These are phyloP conservation scores for Phytophthora sojae DNA, from an alignment of 352 stramenopile genomes.

Conservation along the genomic window DNA sequence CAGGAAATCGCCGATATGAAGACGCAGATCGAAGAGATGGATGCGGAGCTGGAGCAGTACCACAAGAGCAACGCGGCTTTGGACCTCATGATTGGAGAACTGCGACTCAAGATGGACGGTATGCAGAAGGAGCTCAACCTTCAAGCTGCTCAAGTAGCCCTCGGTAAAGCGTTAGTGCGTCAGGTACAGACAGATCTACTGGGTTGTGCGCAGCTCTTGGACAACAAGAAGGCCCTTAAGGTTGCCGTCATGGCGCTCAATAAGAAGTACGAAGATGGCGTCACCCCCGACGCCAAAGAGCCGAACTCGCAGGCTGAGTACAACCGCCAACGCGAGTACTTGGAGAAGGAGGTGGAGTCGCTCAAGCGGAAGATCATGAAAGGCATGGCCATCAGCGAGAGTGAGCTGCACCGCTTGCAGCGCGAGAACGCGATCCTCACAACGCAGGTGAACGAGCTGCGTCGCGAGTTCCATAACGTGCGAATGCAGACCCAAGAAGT, in stretches of 20 bases:
- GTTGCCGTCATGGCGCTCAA: slow-evolving; percentile 80
- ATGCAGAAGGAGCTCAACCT: slow-evolving; percentile 88
- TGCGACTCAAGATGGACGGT: slow-evolving; percentile 93
- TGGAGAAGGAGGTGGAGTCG: slow-evolving; percentile 91
- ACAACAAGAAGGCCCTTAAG: slow-evolving; percentile 86
- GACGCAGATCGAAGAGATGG: slow-evolving; percentile 96
- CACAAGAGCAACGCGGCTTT: slow-evolving; percentile 95
- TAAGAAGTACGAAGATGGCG: slow-evolving; percentile 87
- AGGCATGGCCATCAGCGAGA: slow-evolving; percentile 85
- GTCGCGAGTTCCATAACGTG: slow-evolving; percentile 81
- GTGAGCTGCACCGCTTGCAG: slow-evolving; percentile 79
- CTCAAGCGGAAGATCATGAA: slow-evolving; percentile 94
- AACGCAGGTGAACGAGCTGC: slow-evolving; percentile 84
- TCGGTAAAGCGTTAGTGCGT: slow-evolving; percentile 72
- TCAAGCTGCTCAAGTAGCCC: slow-evolving; percentile 71
- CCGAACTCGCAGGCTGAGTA: slow-evolving; percentile 92
- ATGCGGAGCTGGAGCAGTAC: slow-evolving; percentile 94
- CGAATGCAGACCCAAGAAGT: slow-evolving; percentile 78
- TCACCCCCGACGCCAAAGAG: slow-evolving; percentile 81
- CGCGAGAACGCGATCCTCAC: slow-evolving; percentile 86
- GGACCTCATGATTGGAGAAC: slow-evolving; percentile 95
- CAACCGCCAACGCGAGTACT: slow-evolving; percentile 91
- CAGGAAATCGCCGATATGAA: slow-evolving; percentile 96
- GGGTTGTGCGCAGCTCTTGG: slow-evolving; percentile 72
- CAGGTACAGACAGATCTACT: slow-evolving; percentile 85